These are phyloP conservation scores for Alternaria consortialis DNA, from an alignment of 2,329 filamentous ascomycete genomes.

Conservation along the genomic window DNA sequence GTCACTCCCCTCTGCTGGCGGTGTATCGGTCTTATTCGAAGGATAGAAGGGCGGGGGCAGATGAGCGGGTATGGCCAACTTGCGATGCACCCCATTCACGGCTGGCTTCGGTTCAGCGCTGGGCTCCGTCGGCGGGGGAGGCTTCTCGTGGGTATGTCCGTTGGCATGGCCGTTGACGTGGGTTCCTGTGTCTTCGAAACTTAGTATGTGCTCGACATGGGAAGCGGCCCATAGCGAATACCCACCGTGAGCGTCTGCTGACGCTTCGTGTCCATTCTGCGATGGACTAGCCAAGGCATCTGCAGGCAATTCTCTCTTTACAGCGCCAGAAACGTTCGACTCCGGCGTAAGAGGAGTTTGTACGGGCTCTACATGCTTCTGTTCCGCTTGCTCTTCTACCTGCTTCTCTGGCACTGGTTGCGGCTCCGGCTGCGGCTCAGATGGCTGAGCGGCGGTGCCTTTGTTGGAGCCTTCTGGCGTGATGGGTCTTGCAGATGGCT, in stretches of 20 bases:
- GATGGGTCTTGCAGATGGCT: slow-evolving; percentile 35
- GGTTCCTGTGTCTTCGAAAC: slow-evolving; percentile 4
- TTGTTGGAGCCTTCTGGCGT: slow-evolving; percentile 40
- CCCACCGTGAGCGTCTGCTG: slow-evolving; percentile 32
- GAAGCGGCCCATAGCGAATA: slow-evolving; percentile 7
- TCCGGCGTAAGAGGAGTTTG: slow-evolving; percentile 42
- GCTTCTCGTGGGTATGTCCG: slow-evolving; percentile 13
- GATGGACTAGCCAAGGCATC: slow-evolving; percentile 21
- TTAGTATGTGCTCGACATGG: slow-evolving; percentile 3
- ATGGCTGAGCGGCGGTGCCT: slow-evolving; percentile 25
- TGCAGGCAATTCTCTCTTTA: slow-evolving; percentile 22
- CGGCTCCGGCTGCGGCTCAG: slow-evolving; percentile 19
- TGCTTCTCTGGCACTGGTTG: slow-evolving; percentile 24
- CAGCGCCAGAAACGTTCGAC: slow-evolving; percentile 30
- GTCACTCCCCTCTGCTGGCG: slow-evolving; percentile 29
- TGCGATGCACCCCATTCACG: slow-evolving; percentile 34
- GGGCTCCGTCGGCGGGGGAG: slow-evolving; percentile 14
- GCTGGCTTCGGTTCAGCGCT: slow-evolving; percentile 24
- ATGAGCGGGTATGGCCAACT: slow-evolving; percentile 35
- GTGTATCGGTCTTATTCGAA: slow-evolving; percentile 35
- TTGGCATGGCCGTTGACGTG: slow-evolving; percentile 15
- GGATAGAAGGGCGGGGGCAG: slow-evolving; percentile 51
- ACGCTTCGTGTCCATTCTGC: slow-evolving; percentile 27
- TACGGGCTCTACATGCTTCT: slow-evolving; percentile 17
- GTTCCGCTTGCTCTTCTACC: slow-evolving; percentile 21